Base-by-base conservation (phyloP, 106 monocot species). In the Dioscorea alata region DNA sequence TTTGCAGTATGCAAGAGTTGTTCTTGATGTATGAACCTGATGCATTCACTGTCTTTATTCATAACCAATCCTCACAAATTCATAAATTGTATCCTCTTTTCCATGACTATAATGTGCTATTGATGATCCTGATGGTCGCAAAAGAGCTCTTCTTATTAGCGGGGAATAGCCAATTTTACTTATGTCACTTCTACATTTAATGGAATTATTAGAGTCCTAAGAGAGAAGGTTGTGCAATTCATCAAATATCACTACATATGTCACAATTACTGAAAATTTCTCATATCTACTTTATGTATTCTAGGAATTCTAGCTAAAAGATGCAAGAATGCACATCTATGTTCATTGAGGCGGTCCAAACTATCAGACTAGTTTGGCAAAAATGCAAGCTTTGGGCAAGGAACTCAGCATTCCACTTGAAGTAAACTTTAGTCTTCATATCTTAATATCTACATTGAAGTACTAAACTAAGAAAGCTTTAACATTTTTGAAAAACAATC, bases 91-190 rank as follows among this genome's bases (percentile, higher is more conserved):
- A 42, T 17, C 59, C 4, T 52, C 64, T 33, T 54, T 33, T 76
- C 15, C 51, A 53, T 61, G 52, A 10, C 33, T 84, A 69, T 57
- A 96, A 91, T 86, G 82, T 76, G 96, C 88, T 13, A 96, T 91
- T 16, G 81, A 91, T 12, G 77, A 89, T 61, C 96, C 91, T 57
- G 91, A 96, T 86, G 96, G 96, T 19, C 79, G 78, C 12, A 96
- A 85, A 80, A 81, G 96, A 83, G 96, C 89, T 32, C 88, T 96
- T 68, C 81, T 96, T 15, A 89, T 96, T 61, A 92, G 96, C 54
- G 96, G 96, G 96, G 96, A 42, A 96, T 96, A 67, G 91, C 92
- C n/a, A 96, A 96, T 76, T 96, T 96, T 59, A 96, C 96, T 31
- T 88, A 96, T 79, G 91, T 92, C 56, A 92, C 89, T 71, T 82